Evolutionary conservation across 2,329 filamentous ascomycete genomes (phyloP), one percentile per base, ranked within the genome.

Genomic region (Colletotrichum destructivum): DNA sequence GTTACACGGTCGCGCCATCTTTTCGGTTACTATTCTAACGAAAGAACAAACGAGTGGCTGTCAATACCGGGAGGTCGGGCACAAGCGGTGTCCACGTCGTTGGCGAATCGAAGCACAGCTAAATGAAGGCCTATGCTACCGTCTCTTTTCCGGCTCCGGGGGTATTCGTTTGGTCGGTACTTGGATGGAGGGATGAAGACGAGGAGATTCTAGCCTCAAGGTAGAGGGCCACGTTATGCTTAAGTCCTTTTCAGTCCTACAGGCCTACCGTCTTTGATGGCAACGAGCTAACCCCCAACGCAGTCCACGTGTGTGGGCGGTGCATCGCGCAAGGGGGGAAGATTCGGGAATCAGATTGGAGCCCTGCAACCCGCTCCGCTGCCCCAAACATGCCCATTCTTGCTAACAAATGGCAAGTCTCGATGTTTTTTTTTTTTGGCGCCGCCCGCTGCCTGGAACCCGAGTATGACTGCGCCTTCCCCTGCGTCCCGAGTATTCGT

Each of bases 381-480:
- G 8, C n/a, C 26, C 55, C 2, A 31, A 55, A 67, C 3, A 61
- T 5, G 2, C n/a, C 4, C 49, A 26, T 38, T 57, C 9, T 57
- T 46, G 49, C 31, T 26, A 18, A 51, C 57, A 62, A 47, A 52
- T 23, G 47, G 44, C 63, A 42, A n/a, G 23, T 57, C 6, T 52
- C 5, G 26, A 31, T 21, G 21, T 15, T 2, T 44, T 23, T 35
- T n/a, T 2, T 44, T 23, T 35, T n/a, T 2, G 31, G 18, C 31
- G 54, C 46, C 61, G 46, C 40, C 47, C 13, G n/a, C 21, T 31
- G 35, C 44, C 38, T 46, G 26, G 31, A 9, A 68, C 21, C 35
- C 57, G 64, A 57, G 52, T 57, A 51, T 63, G 13, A 47, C 64
- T 71, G 64, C 69, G 57, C 69, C 68, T 38, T 46, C 13, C 56